Evolutionary conservation across 73 alveolate genomes (phyloP).

Genomic region (Paramecium caudatum): DNA sequence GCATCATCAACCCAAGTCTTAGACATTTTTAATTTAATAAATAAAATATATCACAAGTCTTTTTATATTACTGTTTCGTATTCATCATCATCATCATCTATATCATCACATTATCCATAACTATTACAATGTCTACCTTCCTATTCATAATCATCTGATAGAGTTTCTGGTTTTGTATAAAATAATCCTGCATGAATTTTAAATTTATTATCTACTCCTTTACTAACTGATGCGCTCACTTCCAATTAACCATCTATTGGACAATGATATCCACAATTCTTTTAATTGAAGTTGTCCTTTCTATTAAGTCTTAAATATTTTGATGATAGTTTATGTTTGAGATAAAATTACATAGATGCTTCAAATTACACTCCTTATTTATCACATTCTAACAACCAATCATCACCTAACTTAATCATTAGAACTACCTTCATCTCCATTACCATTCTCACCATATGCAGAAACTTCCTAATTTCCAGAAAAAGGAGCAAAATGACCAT

Average conservation of each 20-base stretch:
- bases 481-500: conserved; percentile 77
- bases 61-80: conserved; percentile 46
- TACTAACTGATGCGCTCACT: conserved; percentile 64
- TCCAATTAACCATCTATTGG: conserved; percentile 84
- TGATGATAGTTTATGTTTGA: conserved; percentile 80
- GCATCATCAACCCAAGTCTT: conserved; percentile 51
- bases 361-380: conserved; percentile 65
- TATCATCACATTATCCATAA: conserved; percentile 66
- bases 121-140: conserved; percentile 58
- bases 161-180: background rate
- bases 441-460: conserved; percentile 85
- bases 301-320: conserved; percentile 78
- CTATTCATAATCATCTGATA: conserved; percentile 26
- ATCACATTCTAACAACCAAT: conserved; percentile 84
- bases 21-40: too few relatives aligned
- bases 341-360: conserved; percentile 78
- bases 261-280: conserved; percentile 84
- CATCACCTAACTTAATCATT: conserved; percentile 63
- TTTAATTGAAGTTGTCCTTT: conserved; percentile 71
- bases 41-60: conserved; percentile 35
- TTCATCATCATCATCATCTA: conserved; percentile 41
- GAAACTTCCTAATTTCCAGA: conserved; percentile 82
- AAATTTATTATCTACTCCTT: conserved; percentile 20
- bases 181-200: conserved; percentile 65
- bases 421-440: conserved; percentile 81